Conservation (phyloP, 805 yeast species). For the Saccharomycopsis sp. region DNA sequence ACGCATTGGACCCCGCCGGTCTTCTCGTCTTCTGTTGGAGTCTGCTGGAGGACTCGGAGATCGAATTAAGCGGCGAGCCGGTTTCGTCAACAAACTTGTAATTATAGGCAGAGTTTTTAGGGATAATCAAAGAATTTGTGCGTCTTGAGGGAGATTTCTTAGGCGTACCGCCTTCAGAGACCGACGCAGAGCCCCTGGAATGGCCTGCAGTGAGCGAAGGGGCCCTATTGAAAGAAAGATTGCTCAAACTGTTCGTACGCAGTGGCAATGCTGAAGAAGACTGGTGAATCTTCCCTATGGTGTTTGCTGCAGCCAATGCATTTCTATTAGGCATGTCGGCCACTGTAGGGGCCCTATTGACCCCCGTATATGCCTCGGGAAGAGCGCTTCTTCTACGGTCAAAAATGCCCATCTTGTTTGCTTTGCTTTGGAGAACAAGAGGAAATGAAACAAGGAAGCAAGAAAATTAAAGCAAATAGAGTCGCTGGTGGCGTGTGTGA, state of each 20-base stretch:
- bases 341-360: conserved; percentile 16
- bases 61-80: background rate
- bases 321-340: conserved; percentile 18
- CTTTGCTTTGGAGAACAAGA: too few relatives aligned
- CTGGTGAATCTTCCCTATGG: conserved; percentile 18
- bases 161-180: background rate
- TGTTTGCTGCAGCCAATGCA: conserved; percentile 21
- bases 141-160: background rate
- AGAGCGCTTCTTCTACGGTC: conserved; percentile 19
- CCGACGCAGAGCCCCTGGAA: background rate
- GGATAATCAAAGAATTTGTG: background rate
- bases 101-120: background rate
- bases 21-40: background rate
- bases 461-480: too few relatives aligned
- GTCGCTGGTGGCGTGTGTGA: background rate
- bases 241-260: background rate
- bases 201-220: background rate
- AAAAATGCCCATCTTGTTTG: background rate
- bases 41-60: background rate
- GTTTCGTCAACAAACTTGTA: background rate
- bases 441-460: too few relatives aligned
- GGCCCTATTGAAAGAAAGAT: background rate
- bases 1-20: background rate
- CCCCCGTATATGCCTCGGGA: conserved; percentile 20
- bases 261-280: background rate